phyloP scores from a whole-genome alignment of 805 yeast genomes.

The Candida gorgasii region DNA sequence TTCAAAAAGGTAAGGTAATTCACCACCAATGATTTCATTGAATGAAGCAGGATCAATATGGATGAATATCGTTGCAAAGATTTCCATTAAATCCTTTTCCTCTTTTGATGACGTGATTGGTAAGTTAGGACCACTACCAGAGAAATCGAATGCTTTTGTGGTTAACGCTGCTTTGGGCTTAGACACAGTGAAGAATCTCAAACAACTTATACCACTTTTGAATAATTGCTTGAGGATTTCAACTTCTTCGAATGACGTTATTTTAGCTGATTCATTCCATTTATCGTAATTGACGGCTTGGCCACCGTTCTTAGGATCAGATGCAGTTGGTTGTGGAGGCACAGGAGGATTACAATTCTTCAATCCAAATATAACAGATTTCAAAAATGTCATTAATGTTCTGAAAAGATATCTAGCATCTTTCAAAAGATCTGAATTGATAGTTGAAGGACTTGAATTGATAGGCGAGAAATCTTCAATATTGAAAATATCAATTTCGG shows the following conservation, averaged over 20 bases:
- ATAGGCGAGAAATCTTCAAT: conserved; percentile 56
- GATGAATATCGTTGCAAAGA: conserved; percentile 88
- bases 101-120: conserved; percentile 90
- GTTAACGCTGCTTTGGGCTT: conserved; percentile 44
- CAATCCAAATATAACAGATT: conserved; percentile 85
- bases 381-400: conserved; percentile 84
- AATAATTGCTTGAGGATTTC: conserved; percentile 73
- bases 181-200: conserved; percentile 67
- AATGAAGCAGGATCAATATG: conserved; percentile 95
- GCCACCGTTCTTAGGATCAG: conserved; percentile 47
- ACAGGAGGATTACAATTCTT: conserved; percentile 85
- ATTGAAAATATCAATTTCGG: conserved; percentile 31
- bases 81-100: conserved; percentile 94
- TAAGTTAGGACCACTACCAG: conserved; percentile 74
- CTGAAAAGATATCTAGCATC: conserved; percentile 88
- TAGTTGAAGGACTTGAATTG: conserved; percentile 49
- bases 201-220: conserved; percentile 80
- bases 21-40: conserved; percentile 84
- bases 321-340: conserved; percentile 43
- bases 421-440: conserved; percentile 67
- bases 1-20: conserved; percentile 74
- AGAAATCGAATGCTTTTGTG: conserved; percentile 50
- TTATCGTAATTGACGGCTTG: conserved; percentile 43
- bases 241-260: conserved; percentile 82
- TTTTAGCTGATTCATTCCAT: conserved; percentile 87